phyloP scores from a whole-genome alignment of 2,329 filamentous ascomycete species.

The Arthrobotrys iridis region DNA sequence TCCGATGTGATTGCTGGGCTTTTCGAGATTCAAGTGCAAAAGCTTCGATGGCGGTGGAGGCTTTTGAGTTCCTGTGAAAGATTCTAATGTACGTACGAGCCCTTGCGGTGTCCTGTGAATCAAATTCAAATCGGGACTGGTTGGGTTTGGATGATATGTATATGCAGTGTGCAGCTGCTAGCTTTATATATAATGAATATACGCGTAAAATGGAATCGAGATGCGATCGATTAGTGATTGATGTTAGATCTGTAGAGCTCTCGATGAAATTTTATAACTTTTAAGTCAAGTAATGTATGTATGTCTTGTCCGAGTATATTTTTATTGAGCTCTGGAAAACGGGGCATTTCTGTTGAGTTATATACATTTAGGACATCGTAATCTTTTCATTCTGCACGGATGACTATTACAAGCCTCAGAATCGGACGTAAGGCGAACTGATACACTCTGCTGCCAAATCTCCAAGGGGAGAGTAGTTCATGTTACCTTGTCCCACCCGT shows the following conservation, averaged over 20 bases:
- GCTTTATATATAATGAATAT: background rate
- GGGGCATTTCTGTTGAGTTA: background rate
- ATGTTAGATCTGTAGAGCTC: background rate
- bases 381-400: background rate
- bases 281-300: too few species aligned
- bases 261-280: background rate
- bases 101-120: background rate
- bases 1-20: background rate
- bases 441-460: conserved; percentile 22
- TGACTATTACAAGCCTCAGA: conserved; percentile 40
- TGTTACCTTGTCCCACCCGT: conserved; percentile 35
- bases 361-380: conserved; percentile 10
- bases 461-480: background rate
- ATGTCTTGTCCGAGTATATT: background rate
- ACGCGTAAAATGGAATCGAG: too few species aligned
- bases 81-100: background rate
- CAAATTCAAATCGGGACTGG: background rate
- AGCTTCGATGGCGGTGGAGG: conserved; percentile 5
- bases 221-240: background rate
- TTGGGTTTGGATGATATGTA: background rate
- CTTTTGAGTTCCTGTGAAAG: background rate
- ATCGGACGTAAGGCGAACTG: conserved; percentile 44
- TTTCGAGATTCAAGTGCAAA: conserved; percentile 31
- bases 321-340: conserved; percentile 3
- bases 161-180: background rate